These are phyloP conservation scores for Sesbania bispinosa DNA, from an alignment of 306 rosid species.

Conservation along the genomic window DNA sequence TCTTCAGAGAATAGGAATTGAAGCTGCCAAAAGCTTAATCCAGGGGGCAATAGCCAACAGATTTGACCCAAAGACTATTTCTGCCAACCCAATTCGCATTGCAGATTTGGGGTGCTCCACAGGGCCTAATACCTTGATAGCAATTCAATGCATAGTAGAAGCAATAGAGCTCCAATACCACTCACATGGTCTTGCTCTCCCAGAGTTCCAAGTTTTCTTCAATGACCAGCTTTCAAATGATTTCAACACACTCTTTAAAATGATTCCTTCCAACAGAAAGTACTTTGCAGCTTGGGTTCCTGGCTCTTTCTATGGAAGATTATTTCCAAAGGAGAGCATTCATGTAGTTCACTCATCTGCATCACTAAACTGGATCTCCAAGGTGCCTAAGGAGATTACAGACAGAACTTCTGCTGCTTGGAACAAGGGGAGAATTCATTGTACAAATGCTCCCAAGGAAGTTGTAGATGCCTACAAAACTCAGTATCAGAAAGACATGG, in stretches of 20 bases:
- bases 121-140: constrained; percentile 30
- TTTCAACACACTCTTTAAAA: constrained; percentile 39
- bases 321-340: constrained; percentile 22
- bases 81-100: constrained; percentile 5
- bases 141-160: constrained; percentile 21
- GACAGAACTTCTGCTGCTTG: constrained; percentile 26
- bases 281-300: constrained; percentile 33
- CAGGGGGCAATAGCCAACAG: constrained; percentile 10
- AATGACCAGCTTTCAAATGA: constrained; percentile 32
- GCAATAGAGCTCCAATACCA: constrained; percentile 10
- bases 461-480: too few species aligned
- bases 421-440: constrained; percentile 40
- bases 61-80: constrained; percentile 3
- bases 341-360: constrained; percentile 30
- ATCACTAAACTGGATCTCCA: constrained; percentile 18
- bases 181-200: background rate
- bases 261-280: background rate
- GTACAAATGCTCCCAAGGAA: too few species aligned
- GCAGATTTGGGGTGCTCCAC: constrained; percentile 37
- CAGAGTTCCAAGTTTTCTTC: constrained; percentile 26
- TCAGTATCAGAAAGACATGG: too few species aligned
- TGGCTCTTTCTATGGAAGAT: constrained; percentile 33
- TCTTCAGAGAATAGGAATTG: constrained; percentile 28
- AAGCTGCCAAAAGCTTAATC: constrained; percentile 18
- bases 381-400: constrained; percentile 22